A percentile compares a stretch with the other conserved stretches of the same genome.
phyloP scores from a whole-genome alignment of 164 flowering plant genomes.

The Piper longum region DNA sequence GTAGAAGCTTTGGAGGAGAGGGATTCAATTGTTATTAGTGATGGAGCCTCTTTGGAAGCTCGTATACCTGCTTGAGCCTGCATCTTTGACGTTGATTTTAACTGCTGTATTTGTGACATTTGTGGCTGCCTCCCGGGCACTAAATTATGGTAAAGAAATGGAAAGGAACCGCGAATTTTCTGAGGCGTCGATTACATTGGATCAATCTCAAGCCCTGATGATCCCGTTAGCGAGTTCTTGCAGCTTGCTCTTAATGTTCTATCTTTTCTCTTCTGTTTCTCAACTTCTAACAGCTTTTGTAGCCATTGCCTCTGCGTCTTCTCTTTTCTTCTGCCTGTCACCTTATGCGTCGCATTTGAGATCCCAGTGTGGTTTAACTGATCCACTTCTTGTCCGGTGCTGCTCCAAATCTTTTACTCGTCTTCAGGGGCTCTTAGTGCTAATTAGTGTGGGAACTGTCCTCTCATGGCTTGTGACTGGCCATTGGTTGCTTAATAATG shows the following conservation, averaged over 20 bases:
- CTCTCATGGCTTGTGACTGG: conserved; percentile 83
- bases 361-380: conserved; percentile 40
- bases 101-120: conserved; percentile 81
- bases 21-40: background rate
- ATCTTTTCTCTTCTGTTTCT: conserved; percentile 80
- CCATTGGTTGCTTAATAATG: conserved; percentile 80
- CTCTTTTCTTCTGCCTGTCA: conserved; percentile 76
- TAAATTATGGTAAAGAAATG: conserved; percentile 79
- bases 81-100: conserved; percentile 51
- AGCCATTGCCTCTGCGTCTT: conserved; percentile 60
- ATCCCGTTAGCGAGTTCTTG: conserved; percentile 85
- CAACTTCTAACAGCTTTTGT: conserved; percentile 85
- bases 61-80: conserved; percentile 66
- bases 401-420: conserved; percentile 75
- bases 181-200: conserved; percentile 73
- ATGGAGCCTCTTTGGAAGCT: conserved; percentile 92
- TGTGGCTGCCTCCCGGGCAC: conserved; percentile 73
- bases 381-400: conserved; percentile 62
- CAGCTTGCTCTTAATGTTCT: conserved; percentile 82
- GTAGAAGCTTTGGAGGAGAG: background rate
- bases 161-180: conserved; percentile 73
- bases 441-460: conserved; percentile 37
- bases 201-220: conserved; percentile 85
- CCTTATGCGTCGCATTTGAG: conserved; percentile 53
- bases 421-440: conserved; percentile 42